Conservation (phyloP, 1,284 basidiomycete genomes). For the Fistulinella cinereoalba region DNA sequence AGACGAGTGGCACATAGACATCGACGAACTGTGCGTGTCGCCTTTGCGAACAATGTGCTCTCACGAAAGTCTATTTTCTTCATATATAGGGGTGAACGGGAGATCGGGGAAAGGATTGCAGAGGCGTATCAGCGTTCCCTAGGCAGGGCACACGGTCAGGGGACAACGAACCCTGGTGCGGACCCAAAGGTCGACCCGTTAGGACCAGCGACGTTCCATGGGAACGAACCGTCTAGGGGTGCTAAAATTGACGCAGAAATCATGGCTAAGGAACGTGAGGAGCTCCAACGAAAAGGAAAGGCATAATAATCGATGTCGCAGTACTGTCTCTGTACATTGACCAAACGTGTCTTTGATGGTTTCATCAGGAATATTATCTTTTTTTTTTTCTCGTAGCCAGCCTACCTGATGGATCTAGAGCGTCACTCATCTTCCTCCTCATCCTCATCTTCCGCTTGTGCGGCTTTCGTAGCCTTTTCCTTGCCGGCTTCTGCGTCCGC, state of each 20-base stretch:
- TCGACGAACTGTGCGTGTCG: slow-evolving; percentile 40
- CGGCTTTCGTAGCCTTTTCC: slow-evolving; percentile 42
- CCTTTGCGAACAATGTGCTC: too few relatives aligned
- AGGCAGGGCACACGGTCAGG: slow-evolving; percentile 23
- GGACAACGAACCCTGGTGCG: slow-evolving; percentile 19
- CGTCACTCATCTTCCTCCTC: slow-evolving; percentile 38
- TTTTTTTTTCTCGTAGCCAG: too few relatives aligned
- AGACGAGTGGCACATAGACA: slow-evolving; percentile 35
- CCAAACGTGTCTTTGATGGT: too few relatives aligned
- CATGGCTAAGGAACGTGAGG: slow-evolving; percentile 48
- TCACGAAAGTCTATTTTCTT: too few relatives aligned
- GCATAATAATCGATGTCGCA: too few relatives aligned
- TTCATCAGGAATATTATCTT: too few relatives aligned
- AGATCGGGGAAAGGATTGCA: slow-evolving; percentile 37
- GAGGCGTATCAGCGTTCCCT: slow-evolving; percentile 35
- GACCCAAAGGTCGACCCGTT: slow-evolving; percentile 39
- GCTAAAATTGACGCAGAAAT: slow-evolving; percentile 61
- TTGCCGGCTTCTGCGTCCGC: slow-evolving; percentile 57
- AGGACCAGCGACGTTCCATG: slow-evolving; percentile 45
- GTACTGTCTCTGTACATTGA: too few relatives aligned
- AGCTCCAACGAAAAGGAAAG: slow-evolving; percentile 48
- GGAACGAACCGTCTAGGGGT: slow-evolving; percentile 59
- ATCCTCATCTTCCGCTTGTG: slow-evolving; percentile 38
- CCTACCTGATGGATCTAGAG: too few relatives aligned
- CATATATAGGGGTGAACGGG: slow-evolving; percentile 39